Percentiles rank a stretch among this genome's conserved stretches.
These are phyloP conservation scores for Chalciporus chontae DNA, from an alignment of 768 basidiomycete species.

Conservation along the genomic window DNA sequence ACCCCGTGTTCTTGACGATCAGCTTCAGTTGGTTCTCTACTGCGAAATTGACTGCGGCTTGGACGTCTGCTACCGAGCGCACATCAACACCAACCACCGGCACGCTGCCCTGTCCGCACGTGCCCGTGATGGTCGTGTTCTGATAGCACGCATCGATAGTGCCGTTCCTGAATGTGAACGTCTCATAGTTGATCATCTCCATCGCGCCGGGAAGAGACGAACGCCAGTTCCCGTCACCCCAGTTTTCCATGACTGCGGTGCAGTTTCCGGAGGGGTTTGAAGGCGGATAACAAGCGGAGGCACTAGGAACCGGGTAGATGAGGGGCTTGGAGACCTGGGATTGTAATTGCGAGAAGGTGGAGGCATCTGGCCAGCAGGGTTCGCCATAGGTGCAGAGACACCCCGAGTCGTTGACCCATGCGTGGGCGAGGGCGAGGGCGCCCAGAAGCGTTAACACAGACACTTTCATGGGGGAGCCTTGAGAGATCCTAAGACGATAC, in stretches of 20 bases:
- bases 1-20: constrained; percentile 22
- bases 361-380: constrained; percentile 18
- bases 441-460: too few species aligned
- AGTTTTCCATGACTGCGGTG: constrained; percentile 25
- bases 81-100: constrained; percentile 21
- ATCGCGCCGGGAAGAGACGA: constrained; percentile 39
- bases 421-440: background rate
- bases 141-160: constrained; percentile 40
- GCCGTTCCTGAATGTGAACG: constrained; percentile 38
- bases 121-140: constrained; percentile 26
- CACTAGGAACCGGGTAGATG: constrained; percentile 11
- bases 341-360: constrained; percentile 13
- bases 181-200: constrained; percentile 34
- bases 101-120: constrained; percentile 19
- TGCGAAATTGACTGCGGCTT: constrained; percentile 21
- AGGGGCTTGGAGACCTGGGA: constrained; percentile 16
- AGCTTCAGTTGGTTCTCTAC: constrained; percentile 10
- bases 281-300: constrained; percentile 18
- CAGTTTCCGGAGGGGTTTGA: constrained; percentile 36
- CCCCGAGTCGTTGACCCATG: background rate
- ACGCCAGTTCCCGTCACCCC: constrained; percentile 38
- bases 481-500: too few species aligned
- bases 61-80: constrained; percentile 15
- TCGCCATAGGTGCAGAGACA: constrained; percentile 18
- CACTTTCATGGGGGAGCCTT: too few species aligned